Evolutionary conservation across 768 basidiomycete species (phyloP).

Genomic region (Tricholomella constricta): DNA sequence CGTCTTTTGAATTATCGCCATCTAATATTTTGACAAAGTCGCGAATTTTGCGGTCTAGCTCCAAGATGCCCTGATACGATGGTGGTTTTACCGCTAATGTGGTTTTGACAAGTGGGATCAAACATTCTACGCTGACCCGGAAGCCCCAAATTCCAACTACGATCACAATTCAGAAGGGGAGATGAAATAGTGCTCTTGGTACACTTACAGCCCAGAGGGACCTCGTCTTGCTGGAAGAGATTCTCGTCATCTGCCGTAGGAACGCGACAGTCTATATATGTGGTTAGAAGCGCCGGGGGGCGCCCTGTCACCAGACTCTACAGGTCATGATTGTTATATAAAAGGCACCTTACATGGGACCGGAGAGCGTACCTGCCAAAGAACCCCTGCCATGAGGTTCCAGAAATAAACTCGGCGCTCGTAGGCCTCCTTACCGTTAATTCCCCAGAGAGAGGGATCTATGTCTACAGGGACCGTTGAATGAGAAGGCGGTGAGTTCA

Average conservation of each 20-base stretch:
- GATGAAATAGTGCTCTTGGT: background rate
- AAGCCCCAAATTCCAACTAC: conserved; percentile 55
- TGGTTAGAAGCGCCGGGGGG: conserved; percentile 45
- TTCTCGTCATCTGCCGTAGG: conserved; percentile 49
- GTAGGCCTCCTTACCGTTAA: conserved; percentile 51
- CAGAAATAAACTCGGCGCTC: conserved; percentile 58
- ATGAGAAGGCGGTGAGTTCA: background rate
- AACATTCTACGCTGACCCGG: conserved; percentile 39
- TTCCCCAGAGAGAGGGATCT: conserved; percentile 53
- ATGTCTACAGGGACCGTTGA: conserved; percentile 34
- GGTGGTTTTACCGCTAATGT: conserved; percentile 45
- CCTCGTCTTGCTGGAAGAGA: conserved; percentile 42
- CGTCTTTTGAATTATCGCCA: conserved; percentile 22
- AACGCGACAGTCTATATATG: conserved; percentile 47
- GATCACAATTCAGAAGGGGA: conserved; percentile 1
- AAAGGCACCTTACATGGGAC: background rate
- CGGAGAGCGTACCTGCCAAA: conserved; percentile 48
- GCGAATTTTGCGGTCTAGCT: conserved; percentile 52
- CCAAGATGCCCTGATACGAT: conserved; percentile 47
- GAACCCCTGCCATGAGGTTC: conserved; percentile 47
- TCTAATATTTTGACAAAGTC: conserved; percentile 30
- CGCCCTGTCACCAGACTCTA: conserved; percentile 51
- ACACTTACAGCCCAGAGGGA: conserved; percentile 46
- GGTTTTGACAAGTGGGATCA: conserved; percentile 43
- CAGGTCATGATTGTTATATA: conserved; percentile 2